These are phyloP conservation scores for Fusarium sp. DNA, from an alignment of 2,329 filamentous ascomycete genomes.

Conservation along the genomic window DNA sequence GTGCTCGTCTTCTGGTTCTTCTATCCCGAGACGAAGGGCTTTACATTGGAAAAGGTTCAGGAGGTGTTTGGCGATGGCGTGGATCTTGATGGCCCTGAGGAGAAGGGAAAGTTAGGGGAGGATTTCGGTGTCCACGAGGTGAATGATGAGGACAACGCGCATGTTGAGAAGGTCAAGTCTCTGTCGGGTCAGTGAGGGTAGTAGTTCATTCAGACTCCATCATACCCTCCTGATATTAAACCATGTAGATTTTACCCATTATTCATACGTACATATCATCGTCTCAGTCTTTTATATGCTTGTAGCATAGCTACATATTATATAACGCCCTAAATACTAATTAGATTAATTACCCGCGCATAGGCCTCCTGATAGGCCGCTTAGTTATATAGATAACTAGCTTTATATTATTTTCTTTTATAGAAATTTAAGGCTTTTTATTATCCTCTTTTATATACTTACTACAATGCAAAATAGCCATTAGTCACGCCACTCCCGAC, in stretches of 20 bases:
- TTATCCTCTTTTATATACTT: too few relatives aligned
- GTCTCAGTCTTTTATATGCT: background rate
- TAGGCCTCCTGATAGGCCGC: too few relatives aligned
- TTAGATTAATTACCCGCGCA: too few relatives aligned
- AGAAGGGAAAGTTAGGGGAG: background rate
- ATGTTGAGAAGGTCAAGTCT: background rate
- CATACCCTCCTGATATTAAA: background rate
- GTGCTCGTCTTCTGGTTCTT: slow-evolving; percentile 49
- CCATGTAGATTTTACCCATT: background rate
- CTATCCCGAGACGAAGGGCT: slow-evolving; percentile 55
- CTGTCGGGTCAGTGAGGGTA: background rate
- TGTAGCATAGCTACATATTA: too few relatives aligned
- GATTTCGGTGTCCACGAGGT: background rate
- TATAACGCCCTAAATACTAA: too few relatives aligned
- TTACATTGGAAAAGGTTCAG: slow-evolving; percentile 45
- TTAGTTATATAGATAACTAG: too few relatives aligned
- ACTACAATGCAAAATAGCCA: too few relatives aligned
- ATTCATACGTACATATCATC: background rate
- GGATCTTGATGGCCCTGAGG: slow-evolving; percentile 4
- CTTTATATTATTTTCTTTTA: too few relatives aligned
- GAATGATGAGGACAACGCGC: background rate
- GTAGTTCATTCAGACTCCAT: background rate
- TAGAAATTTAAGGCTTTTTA: too few relatives aligned
- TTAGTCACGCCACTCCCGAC: background rate
- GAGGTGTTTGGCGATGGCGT: slow-evolving; percentile 25